Evolutionary conservation across 257 asterid species (phyloP).

Genomic region (Mitragyna speciosa): DNA sequence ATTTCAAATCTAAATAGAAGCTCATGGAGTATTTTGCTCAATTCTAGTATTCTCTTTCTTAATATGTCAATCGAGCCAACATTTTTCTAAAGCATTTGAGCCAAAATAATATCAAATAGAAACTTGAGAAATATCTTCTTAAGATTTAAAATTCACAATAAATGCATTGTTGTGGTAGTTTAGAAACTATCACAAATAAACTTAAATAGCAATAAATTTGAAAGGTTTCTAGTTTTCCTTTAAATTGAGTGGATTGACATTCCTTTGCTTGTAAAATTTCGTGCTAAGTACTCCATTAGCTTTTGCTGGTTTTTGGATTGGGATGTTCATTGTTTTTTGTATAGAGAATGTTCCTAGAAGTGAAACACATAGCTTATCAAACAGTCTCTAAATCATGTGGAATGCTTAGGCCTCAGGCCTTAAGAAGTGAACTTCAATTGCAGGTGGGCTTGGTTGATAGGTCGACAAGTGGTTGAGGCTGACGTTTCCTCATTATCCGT

Average conservation of each 20-base stretch:
- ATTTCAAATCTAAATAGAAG: no score
- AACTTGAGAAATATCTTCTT: not conserved
- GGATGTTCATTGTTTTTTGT: not conserved
- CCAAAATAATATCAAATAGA: no score
- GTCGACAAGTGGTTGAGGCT: not conserved
- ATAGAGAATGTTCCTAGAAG: conserved; percentile 11
- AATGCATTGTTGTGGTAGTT: not conserved
- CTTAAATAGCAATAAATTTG: no score
- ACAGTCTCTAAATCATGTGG: conserved; percentile 4
- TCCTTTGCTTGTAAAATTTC: no score
- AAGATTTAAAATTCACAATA: no score
- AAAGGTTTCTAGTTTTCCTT: no score
- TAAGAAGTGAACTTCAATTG: not conserved
- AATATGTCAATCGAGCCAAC: no score
- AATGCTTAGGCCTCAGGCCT: not conserved
- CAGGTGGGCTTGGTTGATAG: not conserved
- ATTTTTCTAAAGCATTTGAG: no score
- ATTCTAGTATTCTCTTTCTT: no score
- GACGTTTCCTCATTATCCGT: not conserved
- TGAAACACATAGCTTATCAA: conserved; percentile 14
- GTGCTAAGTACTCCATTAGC: not conserved
- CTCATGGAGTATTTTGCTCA: no score
- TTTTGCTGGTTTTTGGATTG: not conserved
- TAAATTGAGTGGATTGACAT: not conserved
- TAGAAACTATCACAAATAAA: not conserved